Evolutionary conservation across 768 basidiomycete species (phyloP), one percentile per base, ranked within the genome.

Genomic region (Hypholoma fasciculare): DNA sequence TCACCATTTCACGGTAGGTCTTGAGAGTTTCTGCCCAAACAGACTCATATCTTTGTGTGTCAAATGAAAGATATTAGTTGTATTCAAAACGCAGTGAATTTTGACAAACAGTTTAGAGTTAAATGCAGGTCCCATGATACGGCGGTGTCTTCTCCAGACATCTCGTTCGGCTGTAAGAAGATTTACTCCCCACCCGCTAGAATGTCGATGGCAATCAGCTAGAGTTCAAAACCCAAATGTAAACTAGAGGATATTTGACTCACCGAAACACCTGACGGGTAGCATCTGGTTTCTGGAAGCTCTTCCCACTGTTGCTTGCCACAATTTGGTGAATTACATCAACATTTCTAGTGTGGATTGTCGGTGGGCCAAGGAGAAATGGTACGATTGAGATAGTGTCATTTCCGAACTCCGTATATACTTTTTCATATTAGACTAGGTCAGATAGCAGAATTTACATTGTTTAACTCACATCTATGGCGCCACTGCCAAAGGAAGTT

Each of bases 171-270:
- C 71, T 7, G 78, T 73, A 17, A 78, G 63, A 7, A 82, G 69
- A 57, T 82, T 82, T 70, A 75, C 73, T 2, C 82, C 82, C 71
- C 76, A 81, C 16, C 76, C 56, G 1, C 75, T 77, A n/a, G n/a
- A n/a, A 70, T 51, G 39, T n/a, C 7, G n/a, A 37, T 4, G 5
- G 19, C 1, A 37, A 13, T 36, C 27, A 30, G 27, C 7, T 30
- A 3, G 27, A 30, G 27, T 7, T 30, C 27, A 7, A 30, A 7
- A 7, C 3, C 27, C 3, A 30, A 7, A 30, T 4, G 7, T 30
- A 26, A 17, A 19, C 19, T 1, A 36, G n/a, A 36, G 37, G 11
- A 34, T n/a, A n/a, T n/a, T n/a, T 19, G 12, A 38, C 23, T 7
- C 30, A 38, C 37, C 17, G 4, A 2, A 17, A 9, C 13, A 23